Evolutionary conservation across 768 basidiomycete genomes (phyloP), one percentile per base, ranked within the genome.

Genomic region (Lentinula guzmanii): DNA sequence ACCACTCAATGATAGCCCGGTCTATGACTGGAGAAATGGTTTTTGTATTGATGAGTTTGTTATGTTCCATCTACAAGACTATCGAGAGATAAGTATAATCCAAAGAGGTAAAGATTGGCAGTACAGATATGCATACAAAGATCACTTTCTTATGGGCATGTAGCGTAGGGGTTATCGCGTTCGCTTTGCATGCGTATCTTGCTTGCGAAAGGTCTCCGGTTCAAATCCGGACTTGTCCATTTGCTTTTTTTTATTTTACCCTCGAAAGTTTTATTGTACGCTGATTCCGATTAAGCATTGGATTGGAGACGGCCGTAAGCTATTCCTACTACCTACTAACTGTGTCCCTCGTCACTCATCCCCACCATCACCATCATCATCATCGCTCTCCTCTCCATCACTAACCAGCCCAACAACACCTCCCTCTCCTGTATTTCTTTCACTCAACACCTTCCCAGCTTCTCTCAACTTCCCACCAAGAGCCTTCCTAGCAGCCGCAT

Each of bases 401-500:
- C 77, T 83, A 2, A 72, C 79, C 24, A 93, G 81, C 31, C 89
- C 87, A 52, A 91, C 76, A 8, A 92, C 76, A n/a, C 87, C 77
- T 39, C 72, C 72, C 4, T 77, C 75, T 7, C 70, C 75, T 39
- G 79, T 77, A 11, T 31, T 41, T 66, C 80, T 87, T 68, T 90
- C 90, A 69, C 79, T 85, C 45, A 95, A 63, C 9, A 76, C 77
- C 65, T 80, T 82, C 6, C 43, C 43, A 2, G 88, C 86, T 63
- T 85, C 84, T 16, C 81, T 78, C 35, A 99, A 76, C 72, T 95
- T 93, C 6, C 82, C 74, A 0, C 85, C 87, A 59, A 98, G 95
- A 0, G 88, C 87, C 69, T 91, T 92, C 52, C 95, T 80, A 9
- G 86, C 92, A 28, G 91, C 91, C 16, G 79, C 75, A 70, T 92